Evolutionary conservation across 805 yeast genomes (phyloP).

Genomic region (Candida succiphila): DNA sequence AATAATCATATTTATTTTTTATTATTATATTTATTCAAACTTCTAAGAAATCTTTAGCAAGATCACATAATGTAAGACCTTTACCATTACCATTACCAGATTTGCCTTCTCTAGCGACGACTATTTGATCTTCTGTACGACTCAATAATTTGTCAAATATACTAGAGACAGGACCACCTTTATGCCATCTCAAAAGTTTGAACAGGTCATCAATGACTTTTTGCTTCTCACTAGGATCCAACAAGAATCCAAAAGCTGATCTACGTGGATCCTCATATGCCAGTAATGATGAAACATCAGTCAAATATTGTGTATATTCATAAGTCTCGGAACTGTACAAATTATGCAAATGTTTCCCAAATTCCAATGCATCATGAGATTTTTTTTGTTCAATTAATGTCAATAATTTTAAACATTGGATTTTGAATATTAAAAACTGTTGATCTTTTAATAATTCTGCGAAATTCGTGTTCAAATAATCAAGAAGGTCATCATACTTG

Average conservation of each 20-base stretch:
- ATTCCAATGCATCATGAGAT: slow-evolving; percentile 25
- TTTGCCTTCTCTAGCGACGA: slow-evolving; percentile 7
- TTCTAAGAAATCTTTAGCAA: slow-evolving; percentile 35
- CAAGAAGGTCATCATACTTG: slow-evolving; percentile 33
- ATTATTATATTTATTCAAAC: slow-evolving; percentile 5
- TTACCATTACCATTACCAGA: too few species aligned
- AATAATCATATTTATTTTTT: not conserved
- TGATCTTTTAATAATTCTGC: slow-evolving; percentile 26
- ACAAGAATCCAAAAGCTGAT: slow-evolving; percentile 25
- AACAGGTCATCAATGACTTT: slow-evolving; percentile 33
- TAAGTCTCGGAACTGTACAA: slow-evolving; percentile 21
- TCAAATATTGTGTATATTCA: slow-evolving; percentile 25
- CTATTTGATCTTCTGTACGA: slow-evolving; percentile 8
- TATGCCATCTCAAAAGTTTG: slow-evolving; percentile 19
- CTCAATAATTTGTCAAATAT: slow-evolving; percentile 14
- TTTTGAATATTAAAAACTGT: slow-evolving; percentile 26
- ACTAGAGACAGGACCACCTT: slow-evolving; percentile 7
- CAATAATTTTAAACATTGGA: slow-evolving; percentile 33
- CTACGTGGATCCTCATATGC: slow-evolving; percentile 40
- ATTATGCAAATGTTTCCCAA: slow-evolving; percentile 27
- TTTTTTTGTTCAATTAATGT: slow-evolving; percentile 20
- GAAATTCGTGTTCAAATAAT: slow-evolving; percentile 25
- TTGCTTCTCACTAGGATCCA: slow-evolving; percentile 25
- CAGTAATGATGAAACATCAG: slow-evolving; percentile 38
- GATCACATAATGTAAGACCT: slow-evolving; percentile 14